These are phyloP conservation scores for Penicillium longicatenatum DNA, from an alignment of 495 filamentous ascomycete species.

Conservation along the genomic window DNA sequence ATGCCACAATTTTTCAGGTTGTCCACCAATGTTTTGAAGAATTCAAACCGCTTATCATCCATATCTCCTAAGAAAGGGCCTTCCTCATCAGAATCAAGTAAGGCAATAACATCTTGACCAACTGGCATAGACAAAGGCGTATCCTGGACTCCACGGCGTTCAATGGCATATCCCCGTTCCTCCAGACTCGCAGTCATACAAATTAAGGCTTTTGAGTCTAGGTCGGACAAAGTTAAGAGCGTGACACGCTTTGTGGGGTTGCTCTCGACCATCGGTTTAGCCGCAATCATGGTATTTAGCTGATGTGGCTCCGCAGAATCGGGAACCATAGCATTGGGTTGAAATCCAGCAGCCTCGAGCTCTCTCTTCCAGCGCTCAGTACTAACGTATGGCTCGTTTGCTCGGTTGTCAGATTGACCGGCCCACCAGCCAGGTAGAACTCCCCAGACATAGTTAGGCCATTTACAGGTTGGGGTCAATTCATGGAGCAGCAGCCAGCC, in stretches of 20 bases:
- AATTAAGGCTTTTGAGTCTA: not conserved
- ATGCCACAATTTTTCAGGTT: not conserved
- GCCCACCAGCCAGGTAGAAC: constrained; percentile 42
- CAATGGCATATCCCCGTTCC: constrained; percentile 4
- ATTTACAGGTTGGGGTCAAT: constrained; percentile 4
- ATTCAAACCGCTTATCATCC: constrained; percentile 13
- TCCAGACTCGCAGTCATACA: not conserved
- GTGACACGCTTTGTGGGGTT: not conserved
- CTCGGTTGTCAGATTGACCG: constrained; percentile 30
- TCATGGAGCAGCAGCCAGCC: constrained; percentile 33
- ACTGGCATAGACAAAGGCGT: too few relatives aligned
- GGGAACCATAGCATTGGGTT: constrained; percentile 30
- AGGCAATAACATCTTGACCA: constrained; percentile 36
- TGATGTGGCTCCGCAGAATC: constrained; percentile 37
- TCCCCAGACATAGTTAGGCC: constrained; percentile 21
- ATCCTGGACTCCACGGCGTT: too few relatives aligned
- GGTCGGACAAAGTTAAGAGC: not conserved
- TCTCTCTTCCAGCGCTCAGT: constrained; percentile 32
- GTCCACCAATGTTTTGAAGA: constrained; percentile 15
- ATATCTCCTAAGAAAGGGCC: constrained; percentile 39
- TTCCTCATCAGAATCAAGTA: constrained; percentile 40
- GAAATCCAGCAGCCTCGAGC: constrained; percentile 33
- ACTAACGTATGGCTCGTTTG: constrained; percentile 28
- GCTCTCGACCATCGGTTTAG: constrained; percentile 13
- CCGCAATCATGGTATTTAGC: constrained; percentile 33